Conservation (phyloP, 2,329 filamentous ascomycete species). For the Grosmannia huntii region DNA sequence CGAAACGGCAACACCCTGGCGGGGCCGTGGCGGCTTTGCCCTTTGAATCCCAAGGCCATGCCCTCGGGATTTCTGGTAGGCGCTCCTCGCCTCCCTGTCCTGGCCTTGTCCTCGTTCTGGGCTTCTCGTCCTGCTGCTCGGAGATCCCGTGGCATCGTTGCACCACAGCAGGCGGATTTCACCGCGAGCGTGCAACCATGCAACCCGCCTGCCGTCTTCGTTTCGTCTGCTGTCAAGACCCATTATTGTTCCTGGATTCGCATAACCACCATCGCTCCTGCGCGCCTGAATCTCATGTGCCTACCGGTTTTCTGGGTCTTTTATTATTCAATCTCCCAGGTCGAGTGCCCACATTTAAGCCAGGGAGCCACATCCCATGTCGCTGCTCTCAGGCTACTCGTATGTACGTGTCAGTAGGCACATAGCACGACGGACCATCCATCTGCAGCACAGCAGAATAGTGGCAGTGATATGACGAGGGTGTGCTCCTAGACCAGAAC, state of each 20-base stretch:
- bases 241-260: neutral
- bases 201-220: too few species aligned
- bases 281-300: neutral
- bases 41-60: conserved; percentile 20
- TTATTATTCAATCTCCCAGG: neutral
- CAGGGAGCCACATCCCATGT: neutral
- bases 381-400: neutral
- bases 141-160: neutral
- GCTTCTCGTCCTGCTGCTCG: neutral
- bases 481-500: neutral
- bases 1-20: conserved; percentile 11
- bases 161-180: too few species aligned
- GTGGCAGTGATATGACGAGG: too few species aligned
- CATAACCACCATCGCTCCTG: neutral
- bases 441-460: too few species aligned
- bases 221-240: neutral
- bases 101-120: neutral
- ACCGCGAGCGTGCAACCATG: too few species aligned
- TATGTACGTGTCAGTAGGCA: neutral
- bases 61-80: conserved; percentile 16
- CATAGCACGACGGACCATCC: too few species aligned
- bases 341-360: neutral
- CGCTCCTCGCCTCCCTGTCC: neutral
- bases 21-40: conserved; percentile 10
- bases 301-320: neutral